Conservation (phyloP, 352 stramenopile genomes). For the Phytophthora sp. region DNA sequence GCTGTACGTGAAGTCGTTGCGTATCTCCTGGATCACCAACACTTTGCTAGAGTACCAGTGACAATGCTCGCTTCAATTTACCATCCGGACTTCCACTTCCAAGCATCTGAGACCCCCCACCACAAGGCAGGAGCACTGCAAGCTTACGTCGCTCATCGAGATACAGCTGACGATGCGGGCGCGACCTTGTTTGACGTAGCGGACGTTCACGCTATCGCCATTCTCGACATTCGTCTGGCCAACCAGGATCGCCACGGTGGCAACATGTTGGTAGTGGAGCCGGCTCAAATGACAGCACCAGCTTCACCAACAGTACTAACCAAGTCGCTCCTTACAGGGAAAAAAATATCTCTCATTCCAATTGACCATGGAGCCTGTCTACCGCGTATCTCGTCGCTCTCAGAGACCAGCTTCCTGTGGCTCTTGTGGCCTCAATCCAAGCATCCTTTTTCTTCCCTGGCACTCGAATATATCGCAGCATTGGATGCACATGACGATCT, state of each 20-base stretch:
- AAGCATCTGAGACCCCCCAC: conserved; percentile 4
- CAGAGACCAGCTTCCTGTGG: conserved; percentile 77
- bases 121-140: conserved; percentile 64
- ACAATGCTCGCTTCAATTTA: conserved; percentile 46
- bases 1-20: conserved; percentile 63
- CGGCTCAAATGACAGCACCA: conserved; percentile 15
- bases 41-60: conserved; percentile 51
- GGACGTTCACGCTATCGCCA: conserved; percentile 73
- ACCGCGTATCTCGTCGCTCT: conserved; percentile 47
- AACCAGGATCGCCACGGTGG: conserved; percentile 85
- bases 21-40: conserved; percentile 59
- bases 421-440: conserved; percentile 71
- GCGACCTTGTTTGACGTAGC: conserved; percentile 45
- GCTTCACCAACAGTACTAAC: conserved; percentile 25
- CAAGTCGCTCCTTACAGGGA: conserved; percentile 17
- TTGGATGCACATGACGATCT: conserved; percentile 47
- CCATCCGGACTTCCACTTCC: conserved; percentile 50
- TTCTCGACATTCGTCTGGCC: conserved; percentile 80
- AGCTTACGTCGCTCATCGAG: conserved; percentile 65
- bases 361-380: conserved; percentile 85
- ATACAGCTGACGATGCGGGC: conserved; percentile 66
- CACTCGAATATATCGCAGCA: conserved; percentile 43
- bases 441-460: conserved; percentile 43
- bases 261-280: conserved; percentile 67
- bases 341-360: conserved; percentile 52